Base-by-base conservation (phyloP, 2,329 filamentous ascomycete species). In the Aspergillus ruber region DNA sequence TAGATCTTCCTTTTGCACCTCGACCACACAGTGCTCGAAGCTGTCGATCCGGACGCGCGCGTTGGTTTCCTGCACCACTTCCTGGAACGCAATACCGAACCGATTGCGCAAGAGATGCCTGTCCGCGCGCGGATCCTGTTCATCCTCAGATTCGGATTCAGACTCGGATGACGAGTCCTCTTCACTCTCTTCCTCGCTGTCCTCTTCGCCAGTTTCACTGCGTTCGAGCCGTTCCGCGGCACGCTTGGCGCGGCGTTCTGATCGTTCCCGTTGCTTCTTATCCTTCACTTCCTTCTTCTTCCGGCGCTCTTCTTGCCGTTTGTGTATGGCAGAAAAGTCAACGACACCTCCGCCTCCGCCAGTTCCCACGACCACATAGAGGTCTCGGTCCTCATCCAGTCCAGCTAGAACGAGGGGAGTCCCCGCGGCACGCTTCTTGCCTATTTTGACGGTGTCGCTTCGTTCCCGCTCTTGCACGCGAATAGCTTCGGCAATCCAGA, bases 1-100 rank as follows among this genome's bases (percentile, higher is more conserved):
- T 23, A 98, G 72, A 69, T 97, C 93, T 64, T 97, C 93, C 74
- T 95, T 96, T 70, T 85, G 85, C n/a, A 98, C 91, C 67, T 98
- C 93, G 42, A 97, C 90, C 6, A 97, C 93, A 61, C 89, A 95
- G 66, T 95, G 88, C 70, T 98, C 93, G 62, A 98, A 98, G 67
- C 88, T 94, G 69, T 98, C 93, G 63, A 96, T 94, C 50, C 90
- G 77, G 17, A 97, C 90, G 13, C 90, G 74, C 0, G 91, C 88
- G 50, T 85, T 93, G 13, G 91, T 97, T 74, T 96, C 89, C 44
- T 85, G 81, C 2, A 95, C 87, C 0, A 97, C 93, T 62, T 95
- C 90, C 65, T 96, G 90, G 67, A 98, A 98, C 3, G 93, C 91
- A 59, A 85, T 90, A 6, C 93, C 93, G 62, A 98, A 98, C 43